These are phyloP conservation scores for Austroboletus rostrupii DNA, from an alignment of 1,284 basidiomycete species.

Conservation along the genomic window DNA sequence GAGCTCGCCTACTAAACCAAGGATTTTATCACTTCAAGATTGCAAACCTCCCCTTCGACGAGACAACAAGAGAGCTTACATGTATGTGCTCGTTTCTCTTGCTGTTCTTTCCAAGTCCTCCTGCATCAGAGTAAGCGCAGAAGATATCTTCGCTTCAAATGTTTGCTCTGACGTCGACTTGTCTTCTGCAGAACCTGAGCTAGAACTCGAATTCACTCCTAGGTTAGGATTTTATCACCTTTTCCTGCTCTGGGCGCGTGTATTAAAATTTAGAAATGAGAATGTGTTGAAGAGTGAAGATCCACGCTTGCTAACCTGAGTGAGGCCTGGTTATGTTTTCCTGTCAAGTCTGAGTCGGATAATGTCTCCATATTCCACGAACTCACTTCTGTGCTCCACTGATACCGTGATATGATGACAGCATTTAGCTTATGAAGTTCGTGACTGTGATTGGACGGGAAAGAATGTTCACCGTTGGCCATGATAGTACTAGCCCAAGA, in stretches of 20 bases:
- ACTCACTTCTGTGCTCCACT: slow-evolving; percentile 19
- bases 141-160: slow-evolving; percentile 21
- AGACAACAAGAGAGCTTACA: slow-evolving; percentile 20
- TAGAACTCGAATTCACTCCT: background rate
- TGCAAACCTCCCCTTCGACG: slow-evolving; percentile 1
- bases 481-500: slow-evolving; percentile 2
- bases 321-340: slow-evolving; percentile 6
- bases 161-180: slow-evolving; percentile 16
- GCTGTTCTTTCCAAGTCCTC: slow-evolving; percentile 13
- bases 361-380: background rate
- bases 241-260: slow-evolving; percentile 9
- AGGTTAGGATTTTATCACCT: slow-evolving; percentile 7
- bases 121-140: slow-evolving; percentile 16
- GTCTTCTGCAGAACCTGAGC: too few species aligned
- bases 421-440: slow-evolving; percentile 5
- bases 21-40: slow-evolving; percentile 21
- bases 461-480: slow-evolving; percentile 18
- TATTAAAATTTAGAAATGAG: slow-evolving; percentile 4
- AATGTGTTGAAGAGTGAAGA: background rate
- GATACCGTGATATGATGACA: background rate
- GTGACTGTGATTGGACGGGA: background rate
- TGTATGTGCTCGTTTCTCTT: slow-evolving; percentile 21
- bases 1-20: slow-evolving; percentile 20
- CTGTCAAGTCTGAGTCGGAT: slow-evolving; percentile 6
- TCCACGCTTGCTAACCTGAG: slow-evolving; percentile 16